phyloP scores from a whole-genome alignment of 257 asterid species.

The Lycium ferocissimum region DNA sequence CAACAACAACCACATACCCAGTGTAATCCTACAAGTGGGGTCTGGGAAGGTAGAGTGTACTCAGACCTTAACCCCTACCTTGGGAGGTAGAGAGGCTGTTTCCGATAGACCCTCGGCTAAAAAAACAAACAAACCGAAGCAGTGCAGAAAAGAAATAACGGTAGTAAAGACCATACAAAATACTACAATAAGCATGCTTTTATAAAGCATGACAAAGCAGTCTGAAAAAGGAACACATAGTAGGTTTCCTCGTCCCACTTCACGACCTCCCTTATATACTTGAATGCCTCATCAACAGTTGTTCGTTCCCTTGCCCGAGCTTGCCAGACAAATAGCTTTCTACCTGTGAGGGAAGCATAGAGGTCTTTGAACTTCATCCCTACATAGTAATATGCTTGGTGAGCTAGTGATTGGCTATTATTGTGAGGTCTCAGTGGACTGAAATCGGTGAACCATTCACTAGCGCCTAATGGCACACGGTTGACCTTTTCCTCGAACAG shows the following conservation, averaged over 20 bases:
- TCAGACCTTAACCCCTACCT: too few relatives aligned
- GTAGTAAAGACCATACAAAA: constrained; percentile 49
- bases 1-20: too few relatives aligned
- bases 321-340: constrained; percentile 89
- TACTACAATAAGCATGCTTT: too few relatives aligned
- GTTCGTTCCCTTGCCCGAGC: constrained; percentile 73
- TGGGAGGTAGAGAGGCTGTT: too few relatives aligned
- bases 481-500: constrained; percentile 79
- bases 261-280: constrained; percentile 81
- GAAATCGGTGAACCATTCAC: constrained; percentile 88
- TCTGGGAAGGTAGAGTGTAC: too few relatives aligned
- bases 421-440: constrained; percentile 69
- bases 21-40: too few relatives aligned
- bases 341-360: constrained; percentile 65
- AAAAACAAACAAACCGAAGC: too few relatives aligned
- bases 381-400: constrained; percentile 82
- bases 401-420: constrained; percentile 79
- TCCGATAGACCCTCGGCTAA: too few relatives aligned
- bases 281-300: constrained; percentile 84
- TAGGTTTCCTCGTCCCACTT: constrained; percentile 87
- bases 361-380: constrained; percentile 96
- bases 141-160: constrained; percentile 26
- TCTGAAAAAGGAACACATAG: constrained; percentile 73
- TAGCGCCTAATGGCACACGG: constrained; percentile 63
- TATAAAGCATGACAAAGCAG: too few relatives aligned